Percentiles rank a stretch among this genome's conserved stretches.
Conservation (phyloP, 148 eudicot species). For the Oxyria digyna region DNA sequence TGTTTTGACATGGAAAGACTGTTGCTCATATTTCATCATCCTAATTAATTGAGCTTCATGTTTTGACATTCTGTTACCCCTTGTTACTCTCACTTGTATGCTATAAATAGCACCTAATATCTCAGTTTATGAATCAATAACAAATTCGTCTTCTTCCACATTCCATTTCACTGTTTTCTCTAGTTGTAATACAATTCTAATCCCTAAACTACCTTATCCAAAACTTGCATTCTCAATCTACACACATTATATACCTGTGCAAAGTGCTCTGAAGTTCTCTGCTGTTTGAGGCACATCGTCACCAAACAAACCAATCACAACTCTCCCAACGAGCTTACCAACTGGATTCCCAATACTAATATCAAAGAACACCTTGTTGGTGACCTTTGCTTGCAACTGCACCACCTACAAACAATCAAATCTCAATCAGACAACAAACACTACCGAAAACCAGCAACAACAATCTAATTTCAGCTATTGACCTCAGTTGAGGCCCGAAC, state of each 20-base stretch:
- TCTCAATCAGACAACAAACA: neutral
- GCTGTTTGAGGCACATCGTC: slow-evolving; percentile 91
- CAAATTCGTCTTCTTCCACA: too few species aligned
- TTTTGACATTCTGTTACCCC: too few species aligned
- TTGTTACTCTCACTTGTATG: too few species aligned
- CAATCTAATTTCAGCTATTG: neutral
- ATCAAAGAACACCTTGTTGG: slow-evolving; percentile 66
- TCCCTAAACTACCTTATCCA: neutral
- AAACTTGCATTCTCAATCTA: neutral
- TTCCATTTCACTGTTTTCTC: too few species aligned
- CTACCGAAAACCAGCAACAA: neutral
- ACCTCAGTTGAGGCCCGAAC: slow-evolving; percentile 73
- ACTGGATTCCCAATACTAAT: slow-evolving; percentile 87
- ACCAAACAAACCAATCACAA: slow-evolving; percentile 89
- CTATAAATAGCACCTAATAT: too few species aligned
- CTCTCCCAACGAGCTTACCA: slow-evolving; percentile 68
- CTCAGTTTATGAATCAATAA: too few species aligned
- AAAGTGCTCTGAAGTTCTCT: slow-evolving; percentile 89
- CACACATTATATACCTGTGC: slow-evolving; percentile 56
- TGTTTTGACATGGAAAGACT: neutral
- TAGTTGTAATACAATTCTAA: too few species aligned
- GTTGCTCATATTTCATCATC: too few species aligned
- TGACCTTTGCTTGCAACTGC: slow-evolving; percentile 66
- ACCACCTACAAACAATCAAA: slow-evolving; percentile 26
- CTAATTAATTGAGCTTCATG: too few species aligned